These are phyloP conservation scores for Trichoderma sp. DNA, from an alignment of 2,329 filamentous ascomycete genomes.

Conservation along the genomic window DNA sequence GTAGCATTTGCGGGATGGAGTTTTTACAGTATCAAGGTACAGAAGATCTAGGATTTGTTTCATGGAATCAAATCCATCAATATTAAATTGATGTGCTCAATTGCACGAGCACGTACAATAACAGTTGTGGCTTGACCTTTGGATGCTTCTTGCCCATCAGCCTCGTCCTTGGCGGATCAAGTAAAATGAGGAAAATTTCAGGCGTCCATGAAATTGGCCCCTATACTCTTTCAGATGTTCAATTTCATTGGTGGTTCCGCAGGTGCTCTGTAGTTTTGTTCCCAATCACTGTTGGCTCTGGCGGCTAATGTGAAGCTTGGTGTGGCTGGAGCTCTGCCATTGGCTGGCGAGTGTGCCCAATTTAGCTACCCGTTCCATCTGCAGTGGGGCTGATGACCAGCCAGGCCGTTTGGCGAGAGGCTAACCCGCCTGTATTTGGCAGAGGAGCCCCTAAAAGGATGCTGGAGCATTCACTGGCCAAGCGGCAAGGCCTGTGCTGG, in stretches of 20 bases:
- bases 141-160: background rate
- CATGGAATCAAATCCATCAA: too few species aligned
- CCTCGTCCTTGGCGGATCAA: background rate
- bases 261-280: background rate
- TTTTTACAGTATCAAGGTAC: too few species aligned
- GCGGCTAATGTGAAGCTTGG: slow-evolving; percentile 21
- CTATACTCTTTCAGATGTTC: background rate
- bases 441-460: background rate
- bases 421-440: background rate
- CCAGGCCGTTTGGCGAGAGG: slow-evolving; percentile 7
- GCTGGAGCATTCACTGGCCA: slow-evolving; percentile 4
- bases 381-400: slow-evolving; percentile 1
- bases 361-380: slow-evolving; percentile 15
- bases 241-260: background rate
- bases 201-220: background rate
- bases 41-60: too few species aligned
- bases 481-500: background rate
- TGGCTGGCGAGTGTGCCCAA: slow-evolving; percentile 13
- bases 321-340: slow-evolving; percentile 8
- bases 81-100: background rate
- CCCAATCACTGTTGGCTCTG: slow-evolving; percentile 10
- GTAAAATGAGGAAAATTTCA: slow-evolving; percentile 4
- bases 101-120: background rate
- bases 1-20: too few species aligned
- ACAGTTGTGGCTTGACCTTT: background rate